Evolutionary conservation across 768 basidiomycete genomes (phyloP), one percentile per base, ranked within the genome.

Genomic region (Lepiota venenata): DNA sequence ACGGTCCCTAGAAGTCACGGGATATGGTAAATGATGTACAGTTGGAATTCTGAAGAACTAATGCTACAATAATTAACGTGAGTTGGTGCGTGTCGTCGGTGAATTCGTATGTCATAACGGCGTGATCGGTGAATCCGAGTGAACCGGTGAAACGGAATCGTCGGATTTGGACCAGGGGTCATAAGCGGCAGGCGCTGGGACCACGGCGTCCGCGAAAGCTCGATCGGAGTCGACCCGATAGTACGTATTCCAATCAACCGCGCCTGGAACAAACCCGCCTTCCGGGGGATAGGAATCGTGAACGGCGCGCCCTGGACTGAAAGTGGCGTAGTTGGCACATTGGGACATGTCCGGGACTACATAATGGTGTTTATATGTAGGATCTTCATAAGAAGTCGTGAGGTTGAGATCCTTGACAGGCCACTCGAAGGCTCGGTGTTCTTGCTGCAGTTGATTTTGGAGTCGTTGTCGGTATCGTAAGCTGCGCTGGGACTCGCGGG

Each of bases 31-130:
- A 38, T 16, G 43, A 45, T 16, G 25, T 54, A 54, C 32, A 44
- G 29, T 35, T 43, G 50, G 32, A 43, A 43, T 43, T 44, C 42
- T 38, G 36, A 40, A 16, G 20, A 46, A 32, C 52, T 54, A 54
- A 35, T 47, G 52, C 52, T 55, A 55, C 46, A 47, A 47, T 16
- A n/a, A 36, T 42, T 48, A 47, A 48, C 40, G 47, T 55, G 46
- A 54, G 27, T 42, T 27, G 36, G 32, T 32, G 25, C 40, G 52
- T 39, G 40, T 53, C 35, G 27, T 42, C 15, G 53, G 32, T 20
- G 27, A 21, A 40, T 18, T 39, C 38, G n/a, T 45, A 32, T 27
- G 36, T 54, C 52, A 54, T 54, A 47, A 37, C 37, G 45, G 42
- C 40, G 27, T 47, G 47, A 48, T 55, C 46, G 53, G 53, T 35